A percentile compares a stretch with the other conserved stretches of the same genome.
Conservation (phyloP, 148 eudicot genomes). For the Diospyros lotus region DNA sequence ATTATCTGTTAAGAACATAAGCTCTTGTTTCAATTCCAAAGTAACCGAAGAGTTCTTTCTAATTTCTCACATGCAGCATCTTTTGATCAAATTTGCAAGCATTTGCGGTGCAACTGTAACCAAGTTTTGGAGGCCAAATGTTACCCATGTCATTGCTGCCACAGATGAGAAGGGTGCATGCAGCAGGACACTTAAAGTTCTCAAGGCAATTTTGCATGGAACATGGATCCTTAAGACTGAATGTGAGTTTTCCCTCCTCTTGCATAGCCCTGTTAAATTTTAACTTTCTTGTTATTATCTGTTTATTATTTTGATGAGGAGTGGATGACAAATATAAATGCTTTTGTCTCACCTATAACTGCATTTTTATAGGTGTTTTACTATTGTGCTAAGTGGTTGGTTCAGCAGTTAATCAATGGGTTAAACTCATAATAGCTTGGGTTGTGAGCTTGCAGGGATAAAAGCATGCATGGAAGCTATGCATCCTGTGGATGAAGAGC, state of each 20-base stretch:
- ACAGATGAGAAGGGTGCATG: constrained; percentile 86
- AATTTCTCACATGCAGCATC: constrained; percentile 29
- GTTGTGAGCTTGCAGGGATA: constrained; percentile 49
- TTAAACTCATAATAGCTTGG: neutral
- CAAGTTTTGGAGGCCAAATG: constrained; percentile 65
- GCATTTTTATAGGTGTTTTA: neutral
- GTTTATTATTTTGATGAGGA: too few species aligned
- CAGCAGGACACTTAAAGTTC: constrained; percentile 77
- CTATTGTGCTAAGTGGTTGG: too few species aligned
- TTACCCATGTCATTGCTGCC: constrained; percentile 90
- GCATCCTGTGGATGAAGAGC: constrained; percentile 59
- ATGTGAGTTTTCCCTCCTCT: constrained; percentile 42
- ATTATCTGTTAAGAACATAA: neutral
- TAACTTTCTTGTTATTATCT: too few species aligned
- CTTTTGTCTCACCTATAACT: neutral
- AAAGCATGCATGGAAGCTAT: constrained; percentile 54
- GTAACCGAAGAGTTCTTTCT: neutral
- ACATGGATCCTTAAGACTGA: constrained; percentile 73
- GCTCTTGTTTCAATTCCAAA: neutral
- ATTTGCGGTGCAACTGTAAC: constrained; percentile 64
- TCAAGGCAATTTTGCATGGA: constrained; percentile 83
- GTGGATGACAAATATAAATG: too few species aligned
- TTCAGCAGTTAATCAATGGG: too few species aligned
- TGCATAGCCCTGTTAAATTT: too few species aligned
- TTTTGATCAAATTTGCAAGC: constrained; percentile 56